phyloP scores from a whole-genome alignment of 352 stramenopile species.

The Pythium monospermum region DNA sequence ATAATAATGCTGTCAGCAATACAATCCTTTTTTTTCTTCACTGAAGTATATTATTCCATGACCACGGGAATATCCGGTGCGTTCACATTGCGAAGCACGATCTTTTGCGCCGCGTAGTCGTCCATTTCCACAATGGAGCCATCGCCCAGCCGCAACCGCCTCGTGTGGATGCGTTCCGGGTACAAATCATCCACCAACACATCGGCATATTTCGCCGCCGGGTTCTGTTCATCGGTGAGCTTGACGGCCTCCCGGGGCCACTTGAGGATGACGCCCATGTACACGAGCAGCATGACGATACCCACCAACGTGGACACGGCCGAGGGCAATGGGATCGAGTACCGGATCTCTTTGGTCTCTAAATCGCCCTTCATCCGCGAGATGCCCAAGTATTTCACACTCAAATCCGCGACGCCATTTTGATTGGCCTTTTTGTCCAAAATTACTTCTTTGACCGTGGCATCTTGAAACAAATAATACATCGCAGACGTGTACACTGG shows the following conservation, averaged over 20 bases:
- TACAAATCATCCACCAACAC: constrained; percentile 13
- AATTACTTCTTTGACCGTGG: constrained; percentile 14
- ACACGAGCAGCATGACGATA: constrained; percentile 27
- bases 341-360: constrained; percentile 13
- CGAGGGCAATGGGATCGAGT: constrained; percentile 24
- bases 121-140: too few species aligned
- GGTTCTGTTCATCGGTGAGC: constrained; percentile 17
- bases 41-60: too few species aligned
- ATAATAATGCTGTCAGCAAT: too few species aligned
- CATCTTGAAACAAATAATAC: constrained; percentile 20
- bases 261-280: constrained; percentile 27
- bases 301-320: constrained; percentile 39
- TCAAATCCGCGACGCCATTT: constrained; percentile 4
- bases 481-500: constrained; percentile 20
- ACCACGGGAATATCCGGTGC: too few species aligned
- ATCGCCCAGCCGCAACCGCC: constrained; percentile 19
- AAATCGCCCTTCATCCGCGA: constrained; percentile 19
- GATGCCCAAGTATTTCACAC: constrained; percentile 6
- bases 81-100: constrained; percentile 24
- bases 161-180: constrained; percentile 25
- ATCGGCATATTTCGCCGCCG: constrained; percentile 4
- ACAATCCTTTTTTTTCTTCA: too few species aligned
- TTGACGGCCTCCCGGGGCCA: constrained; percentile 25
- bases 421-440: constrained; percentile 10
- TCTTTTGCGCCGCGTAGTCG: constrained; percentile 38